Conservation (phyloP, 129 eudicot species). For the Pittosporum tobira region DNA sequence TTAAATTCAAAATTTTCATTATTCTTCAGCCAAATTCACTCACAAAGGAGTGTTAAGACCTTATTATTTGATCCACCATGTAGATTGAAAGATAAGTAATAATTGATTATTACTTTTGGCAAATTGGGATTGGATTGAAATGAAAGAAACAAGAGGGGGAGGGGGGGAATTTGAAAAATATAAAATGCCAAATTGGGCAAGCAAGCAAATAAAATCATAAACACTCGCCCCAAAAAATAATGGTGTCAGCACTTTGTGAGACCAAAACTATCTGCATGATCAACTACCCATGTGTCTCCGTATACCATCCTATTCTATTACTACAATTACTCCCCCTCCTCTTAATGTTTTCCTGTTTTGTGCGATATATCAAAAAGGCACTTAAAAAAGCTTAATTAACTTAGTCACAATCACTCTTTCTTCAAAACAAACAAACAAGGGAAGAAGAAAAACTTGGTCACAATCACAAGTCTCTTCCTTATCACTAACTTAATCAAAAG, state of each 20-base stretch:
- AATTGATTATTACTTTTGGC: no score
- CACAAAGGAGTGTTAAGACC: no score
- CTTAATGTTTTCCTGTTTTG: no score
- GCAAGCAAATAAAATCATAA: conserved; percentile 11
- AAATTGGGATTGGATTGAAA: conserved; percentile 3
- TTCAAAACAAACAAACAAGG: no score
- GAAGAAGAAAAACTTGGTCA: conserved; percentile 27
- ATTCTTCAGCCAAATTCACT: no score
- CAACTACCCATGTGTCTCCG: conserved; percentile 8
- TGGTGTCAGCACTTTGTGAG: conserved; percentile 26
- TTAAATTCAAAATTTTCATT: no score
- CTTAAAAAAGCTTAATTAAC: conserved; percentile 5
- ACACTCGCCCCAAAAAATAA: conserved; percentile 11
- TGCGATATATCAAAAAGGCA: no score
- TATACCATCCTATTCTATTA: conserved; percentile 1
- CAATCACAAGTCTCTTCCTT: conserved; percentile 21
- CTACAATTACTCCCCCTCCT: no score
- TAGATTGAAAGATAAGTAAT: no score
- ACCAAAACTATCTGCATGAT: conserved; percentile 13
- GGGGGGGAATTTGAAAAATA: conserved; percentile 5
- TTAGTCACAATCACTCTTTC: conserved; percentile 27
- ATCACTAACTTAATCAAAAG: not conserved
- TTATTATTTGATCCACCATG: no score
- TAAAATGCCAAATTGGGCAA: conserved; percentile 7
- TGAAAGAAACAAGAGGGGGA: not conserved